Conservation (phyloP, 352 stramenopile species). For the Phytophthora cactorum region DNA sequence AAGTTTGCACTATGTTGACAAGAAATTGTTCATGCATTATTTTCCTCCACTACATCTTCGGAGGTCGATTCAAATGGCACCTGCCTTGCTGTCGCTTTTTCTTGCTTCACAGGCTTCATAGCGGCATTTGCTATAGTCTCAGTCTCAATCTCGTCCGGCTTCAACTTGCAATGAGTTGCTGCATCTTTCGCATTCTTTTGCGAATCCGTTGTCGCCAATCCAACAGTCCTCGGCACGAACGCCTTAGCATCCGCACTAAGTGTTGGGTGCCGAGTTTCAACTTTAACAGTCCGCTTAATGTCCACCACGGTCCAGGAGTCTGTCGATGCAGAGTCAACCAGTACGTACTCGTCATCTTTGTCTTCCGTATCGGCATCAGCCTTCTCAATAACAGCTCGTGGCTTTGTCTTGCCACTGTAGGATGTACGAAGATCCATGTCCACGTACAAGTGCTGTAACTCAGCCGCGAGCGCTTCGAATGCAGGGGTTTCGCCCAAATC, state of each 20-base stretch:
- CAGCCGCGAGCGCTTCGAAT: constrained; percentile 30
- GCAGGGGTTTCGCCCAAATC: constrained; percentile 31
- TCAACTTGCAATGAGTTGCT: background rate
- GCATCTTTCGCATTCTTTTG: background rate
- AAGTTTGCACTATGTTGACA: background rate
- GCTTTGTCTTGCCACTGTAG: constrained; percentile 9
- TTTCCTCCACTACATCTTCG: constrained; percentile 16
- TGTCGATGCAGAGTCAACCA: constrained; percentile 15
- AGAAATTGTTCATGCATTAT: background rate
- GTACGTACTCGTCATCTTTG: constrained; percentile 23
- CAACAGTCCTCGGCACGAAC: constrained; percentile 17
- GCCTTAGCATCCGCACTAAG: constrained; percentile 25
- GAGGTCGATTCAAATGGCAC: constrained; percentile 14
- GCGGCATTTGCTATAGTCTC: background rate
- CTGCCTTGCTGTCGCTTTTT: constrained; percentile 8
- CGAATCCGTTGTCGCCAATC: background rate
- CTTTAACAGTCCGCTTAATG: constrained; percentile 11
- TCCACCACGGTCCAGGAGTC: constrained; percentile 26
- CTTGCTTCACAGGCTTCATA: background rate
- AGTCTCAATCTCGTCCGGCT: background rate
- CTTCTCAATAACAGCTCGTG: background rate
- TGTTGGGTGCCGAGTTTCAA: constrained; percentile 2
- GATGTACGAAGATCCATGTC: constrained; percentile 39
- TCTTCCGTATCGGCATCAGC: background rate
- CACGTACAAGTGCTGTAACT: constrained; percentile 45